phyloP scores from a whole-genome alignment of 2,329 filamentous ascomycete species.

The Paraphoma sp. region DNA sequence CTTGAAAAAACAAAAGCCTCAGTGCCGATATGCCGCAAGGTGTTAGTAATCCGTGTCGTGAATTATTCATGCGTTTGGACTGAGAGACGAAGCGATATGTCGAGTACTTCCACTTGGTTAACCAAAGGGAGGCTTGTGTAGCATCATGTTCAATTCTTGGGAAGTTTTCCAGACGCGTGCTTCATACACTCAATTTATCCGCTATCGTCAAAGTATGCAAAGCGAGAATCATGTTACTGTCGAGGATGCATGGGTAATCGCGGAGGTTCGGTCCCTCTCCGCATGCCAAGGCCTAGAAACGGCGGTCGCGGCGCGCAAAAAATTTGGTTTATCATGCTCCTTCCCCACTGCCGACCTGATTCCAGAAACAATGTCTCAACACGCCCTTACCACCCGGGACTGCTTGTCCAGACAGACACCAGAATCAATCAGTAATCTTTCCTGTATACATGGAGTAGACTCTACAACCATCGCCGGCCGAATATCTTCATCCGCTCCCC shows the following conservation, averaged over 20 bases:
- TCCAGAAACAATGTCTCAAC: constrained; percentile 36
- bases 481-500: constrained; percentile 8
- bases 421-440: constrained; percentile 4
- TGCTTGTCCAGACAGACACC: constrained; percentile 13
- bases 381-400: constrained; percentile 24
- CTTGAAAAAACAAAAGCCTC: no score
- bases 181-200: no score
- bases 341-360: constrained; percentile 29
- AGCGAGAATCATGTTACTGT: no score
- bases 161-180: no score
- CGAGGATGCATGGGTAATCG: not conserved
- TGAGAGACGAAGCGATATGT: no score
- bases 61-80: no score
- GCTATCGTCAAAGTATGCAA: no score
- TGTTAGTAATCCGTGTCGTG: no score
- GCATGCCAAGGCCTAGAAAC: not conserved
- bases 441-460: constrained; percentile 11
- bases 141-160: no score
- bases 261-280: not conserved
- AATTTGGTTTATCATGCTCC: constrained; percentile 27
- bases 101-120: no score
- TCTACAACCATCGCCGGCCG: constrained; percentile 19
- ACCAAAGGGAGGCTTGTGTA: no score
- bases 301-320: constrained; percentile 16
- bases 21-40: no score